Conservation (phyloP, 148 eudicot genomes). For the Camellia japonica region DNA sequence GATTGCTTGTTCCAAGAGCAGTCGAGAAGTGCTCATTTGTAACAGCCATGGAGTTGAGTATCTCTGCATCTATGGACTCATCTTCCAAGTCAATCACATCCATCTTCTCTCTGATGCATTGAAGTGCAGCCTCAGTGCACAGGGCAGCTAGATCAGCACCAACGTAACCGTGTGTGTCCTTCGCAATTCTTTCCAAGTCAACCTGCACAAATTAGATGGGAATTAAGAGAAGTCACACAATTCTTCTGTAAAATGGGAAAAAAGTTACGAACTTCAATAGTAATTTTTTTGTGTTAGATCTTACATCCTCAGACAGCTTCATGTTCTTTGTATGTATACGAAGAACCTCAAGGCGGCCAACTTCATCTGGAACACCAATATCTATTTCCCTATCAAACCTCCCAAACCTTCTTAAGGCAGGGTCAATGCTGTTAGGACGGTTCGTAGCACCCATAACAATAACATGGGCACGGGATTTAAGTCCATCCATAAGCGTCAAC, state of each 20-base stretch:
- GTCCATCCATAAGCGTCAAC: conserved; percentile 89
- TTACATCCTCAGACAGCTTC: conserved; percentile 88
- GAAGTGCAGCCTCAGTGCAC: conserved; percentile 91
- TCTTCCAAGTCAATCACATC: conserved; percentile 91
- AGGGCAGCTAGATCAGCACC: conserved; percentile 89
- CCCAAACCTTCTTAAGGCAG: conserved; percentile 86
- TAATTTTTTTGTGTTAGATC: not conserved
- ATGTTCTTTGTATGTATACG: conserved; percentile 91
- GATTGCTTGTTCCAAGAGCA: conserved; percentile 90
- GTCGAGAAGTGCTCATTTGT: conserved; percentile 84
- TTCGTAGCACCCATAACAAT: conserved; percentile 93
- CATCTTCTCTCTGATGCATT: conserved; percentile 94
- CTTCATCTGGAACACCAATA: conserved; percentile 91
- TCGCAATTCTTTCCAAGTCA: conserved; percentile 73
- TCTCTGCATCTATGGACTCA: conserved; percentile 84
- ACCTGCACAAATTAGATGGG: conserved; percentile 41
- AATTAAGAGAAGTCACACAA: not conserved
- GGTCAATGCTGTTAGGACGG: conserved; percentile 91
- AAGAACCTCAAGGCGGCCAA: conserved; percentile 84
- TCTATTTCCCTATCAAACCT: conserved; percentile 90
- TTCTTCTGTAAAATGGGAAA: not conserved
- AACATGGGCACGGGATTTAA: conserved; percentile 81
- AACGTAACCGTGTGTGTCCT: conserved; percentile 91
- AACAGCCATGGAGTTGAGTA: conserved; percentile 87
- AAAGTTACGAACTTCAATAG: not conserved